phyloP scores from a whole-genome alignment of 2,329 filamentous ascomycete species.

The Pseudocercospora pini-densiflorae region DNA sequence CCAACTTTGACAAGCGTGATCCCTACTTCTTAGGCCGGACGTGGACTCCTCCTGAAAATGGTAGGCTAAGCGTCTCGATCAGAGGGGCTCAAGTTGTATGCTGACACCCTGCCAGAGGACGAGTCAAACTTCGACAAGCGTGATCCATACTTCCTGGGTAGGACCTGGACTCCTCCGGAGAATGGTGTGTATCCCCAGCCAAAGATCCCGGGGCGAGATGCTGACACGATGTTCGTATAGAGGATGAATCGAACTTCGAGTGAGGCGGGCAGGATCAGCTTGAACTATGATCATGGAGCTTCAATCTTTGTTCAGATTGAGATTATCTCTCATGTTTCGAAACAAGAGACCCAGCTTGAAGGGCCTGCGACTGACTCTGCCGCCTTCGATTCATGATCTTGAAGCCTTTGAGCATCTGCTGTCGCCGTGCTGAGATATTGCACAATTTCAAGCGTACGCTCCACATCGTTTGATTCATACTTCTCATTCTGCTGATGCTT shows the following conservation, averaged over 20 bases:
- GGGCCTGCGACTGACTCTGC: too few relatives aligned
- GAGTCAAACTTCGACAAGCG: constrained; percentile 7
- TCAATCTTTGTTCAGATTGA: background rate
- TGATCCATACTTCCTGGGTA: background rate
- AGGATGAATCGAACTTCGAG: background rate
- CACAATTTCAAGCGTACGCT: background rate
- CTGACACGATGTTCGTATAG: background rate
- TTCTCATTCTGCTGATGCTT: too few relatives aligned
- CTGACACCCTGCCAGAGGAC: background rate
- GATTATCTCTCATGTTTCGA: too few relatives aligned
- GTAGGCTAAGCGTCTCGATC: background rate
- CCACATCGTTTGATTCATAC: too few relatives aligned
- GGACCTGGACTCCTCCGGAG: background rate
- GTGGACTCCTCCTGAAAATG: background rate
- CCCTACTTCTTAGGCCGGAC: background rate
- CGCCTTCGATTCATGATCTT: too few relatives aligned
- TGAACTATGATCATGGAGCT: background rate
- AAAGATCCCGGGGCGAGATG: too few relatives aligned
- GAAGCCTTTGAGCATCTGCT: background rate
- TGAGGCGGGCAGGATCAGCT: background rate
- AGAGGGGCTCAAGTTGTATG: too few relatives aligned
- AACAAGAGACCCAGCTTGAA: too few relatives aligned
- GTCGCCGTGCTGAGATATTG: background rate
- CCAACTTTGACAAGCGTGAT: constrained; percentile 4
- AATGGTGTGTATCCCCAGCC: background rate